A percentile compares a stretch with the other conserved stretches of the same genome.
Evolutionary conservation across 768 basidiomycete species (phyloP).

Genomic region (Lactarius trivialis): DNA sequence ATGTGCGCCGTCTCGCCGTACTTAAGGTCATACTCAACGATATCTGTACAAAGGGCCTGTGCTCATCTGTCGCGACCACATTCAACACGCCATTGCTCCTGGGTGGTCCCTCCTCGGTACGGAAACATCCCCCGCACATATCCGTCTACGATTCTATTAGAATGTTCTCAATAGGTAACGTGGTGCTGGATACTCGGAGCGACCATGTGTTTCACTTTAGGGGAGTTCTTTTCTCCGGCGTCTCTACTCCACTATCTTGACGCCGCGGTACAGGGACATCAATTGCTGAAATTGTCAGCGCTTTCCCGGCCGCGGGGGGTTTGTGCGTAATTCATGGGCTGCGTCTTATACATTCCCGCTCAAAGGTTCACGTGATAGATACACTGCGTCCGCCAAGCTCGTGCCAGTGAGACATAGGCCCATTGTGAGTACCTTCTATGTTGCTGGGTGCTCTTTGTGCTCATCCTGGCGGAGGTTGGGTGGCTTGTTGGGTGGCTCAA

Average conservation of each 20-base stretch:
- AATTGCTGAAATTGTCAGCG: constrained; percentile 73
- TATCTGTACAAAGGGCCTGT: constrained; percentile 47
- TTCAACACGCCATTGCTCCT: constrained; percentile 67
- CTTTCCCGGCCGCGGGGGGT: constrained; percentile 69
- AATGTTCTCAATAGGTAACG: constrained; percentile 35
- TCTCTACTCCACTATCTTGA: not conserved
- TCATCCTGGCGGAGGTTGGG: constrained; percentile 41
- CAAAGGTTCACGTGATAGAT: constrained; percentile 35
- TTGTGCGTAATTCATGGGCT: constrained; percentile 36
- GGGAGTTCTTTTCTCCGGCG: constrained; percentile 19
- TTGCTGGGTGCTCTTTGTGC: not conserved
- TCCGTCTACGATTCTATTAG: not conserved
- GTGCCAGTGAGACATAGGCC: constrained; percentile 60
- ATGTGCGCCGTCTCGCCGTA: not conserved
- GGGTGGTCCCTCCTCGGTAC: constrained; percentile 63
- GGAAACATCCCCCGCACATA: constrained; percentile 20
- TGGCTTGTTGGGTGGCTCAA: constrained; percentile 84
- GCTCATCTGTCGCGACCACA: constrained; percentile 71
- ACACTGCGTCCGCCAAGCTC: constrained; percentile 75
- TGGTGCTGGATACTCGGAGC: constrained; percentile 77
- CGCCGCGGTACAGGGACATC: constrained; percentile 37
- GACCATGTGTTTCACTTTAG: constrained; percentile 67
- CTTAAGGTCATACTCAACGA: constrained; percentile 1
- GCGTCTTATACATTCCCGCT: not conserved
- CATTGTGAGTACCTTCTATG: constrained; percentile 35